phyloP scores from a whole-genome alignment of 192 early-diverging fungal genomes.

The Rhizophagus clarus region DNA sequence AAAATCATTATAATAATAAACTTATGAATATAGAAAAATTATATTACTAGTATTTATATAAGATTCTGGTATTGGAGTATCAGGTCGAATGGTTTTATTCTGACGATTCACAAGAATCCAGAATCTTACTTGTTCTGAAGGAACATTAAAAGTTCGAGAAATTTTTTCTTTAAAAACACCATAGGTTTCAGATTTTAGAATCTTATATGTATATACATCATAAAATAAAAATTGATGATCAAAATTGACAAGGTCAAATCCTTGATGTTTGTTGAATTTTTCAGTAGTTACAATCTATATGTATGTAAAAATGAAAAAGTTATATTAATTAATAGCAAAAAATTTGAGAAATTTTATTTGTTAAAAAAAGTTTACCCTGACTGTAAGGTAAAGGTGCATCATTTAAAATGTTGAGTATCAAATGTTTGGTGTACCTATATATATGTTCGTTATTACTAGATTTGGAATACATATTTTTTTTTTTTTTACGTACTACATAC shows the following conservation, averaged over 20 bases:
- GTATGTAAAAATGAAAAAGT: neutral
- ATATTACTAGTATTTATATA: conserved; percentile 51
- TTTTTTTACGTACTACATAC: too few relatives aligned
- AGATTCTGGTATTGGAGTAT: conserved; percentile 60
- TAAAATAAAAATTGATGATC: conserved; percentile 46
- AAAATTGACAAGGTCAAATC: conserved; percentile 87
- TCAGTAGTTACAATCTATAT: conserved; percentile 65
- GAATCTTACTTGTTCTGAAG: conserved; percentile 64
- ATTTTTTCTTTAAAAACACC: conserved; percentile 57
- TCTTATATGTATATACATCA: conserved; percentile 40
- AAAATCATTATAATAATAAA: neutral
- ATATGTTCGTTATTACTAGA: too few relatives aligned
- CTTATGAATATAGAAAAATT: neutral
- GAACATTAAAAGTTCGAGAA: conserved; percentile 46
- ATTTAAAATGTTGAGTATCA: too few relatives aligned
- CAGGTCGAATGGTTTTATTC: conserved; percentile 90
- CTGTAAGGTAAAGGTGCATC: conserved; percentile 48
- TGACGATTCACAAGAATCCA: conserved; percentile 89
- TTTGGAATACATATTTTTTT: too few relatives aligned
- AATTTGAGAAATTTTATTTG: neutral
- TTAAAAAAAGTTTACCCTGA: conserved; percentile 45
- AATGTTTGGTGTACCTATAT: too few relatives aligned
- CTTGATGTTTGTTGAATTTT: conserved; percentile 69
- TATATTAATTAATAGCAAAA: too few relatives aligned
- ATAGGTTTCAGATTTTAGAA: conserved; percentile 60